Base-by-base conservation (phyloP, 139 green algal species). In the Dunaliella sp. region DNA sequence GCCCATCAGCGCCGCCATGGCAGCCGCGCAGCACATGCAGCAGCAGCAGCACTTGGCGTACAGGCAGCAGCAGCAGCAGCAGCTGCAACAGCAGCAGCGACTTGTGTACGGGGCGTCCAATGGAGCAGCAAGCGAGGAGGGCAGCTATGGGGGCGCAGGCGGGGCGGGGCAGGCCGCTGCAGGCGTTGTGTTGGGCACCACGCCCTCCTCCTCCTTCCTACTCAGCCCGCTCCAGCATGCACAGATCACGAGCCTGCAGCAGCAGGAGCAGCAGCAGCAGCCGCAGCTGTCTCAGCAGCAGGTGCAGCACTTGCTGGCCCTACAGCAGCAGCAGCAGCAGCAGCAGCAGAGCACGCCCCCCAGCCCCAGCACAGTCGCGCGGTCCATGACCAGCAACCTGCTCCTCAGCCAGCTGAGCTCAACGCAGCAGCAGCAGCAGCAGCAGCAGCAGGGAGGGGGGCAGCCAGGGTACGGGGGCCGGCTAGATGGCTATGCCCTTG, bases 271-370 rank as follows among this genome's bases (percentile, higher is more conserved):
- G 59, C 77, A 80, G 65, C 73, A 76, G 83, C 89, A 86, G 83
- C n/a, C n/a, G n/a, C n/a, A 38, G 35, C 32, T 57, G 58, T 31
- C 36, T 24, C 33, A 82, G 34, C 65, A 86, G 32, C 72, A 78
- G 38, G n/a, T n/a, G n/a, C n/a, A n/a, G n/a, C n/a, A n/a, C n/a
- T 76, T 28, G 16, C 36, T 31, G 34, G 75, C n/a, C 1, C 75
- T 37, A 35, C 84, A 85, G 73, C 73, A 25, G 72, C 85, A 86
- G 74, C 34, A 59, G 34, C 36, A 82, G 65, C 74, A 1, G 59
- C 77, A 80, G 65, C 73, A 76, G 83, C 89, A 86, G 83, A 33
- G 73, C 73, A 78, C n/a, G 73, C 28, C 73, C 73, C 73, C 73
- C 30, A 33, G 73, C 73, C 73, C 73, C 73, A 33, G 73, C 73